Base-by-base conservation (phyloP, 2,329 filamentous ascomycete species). In the Aureobasidium sp. region DNA sequence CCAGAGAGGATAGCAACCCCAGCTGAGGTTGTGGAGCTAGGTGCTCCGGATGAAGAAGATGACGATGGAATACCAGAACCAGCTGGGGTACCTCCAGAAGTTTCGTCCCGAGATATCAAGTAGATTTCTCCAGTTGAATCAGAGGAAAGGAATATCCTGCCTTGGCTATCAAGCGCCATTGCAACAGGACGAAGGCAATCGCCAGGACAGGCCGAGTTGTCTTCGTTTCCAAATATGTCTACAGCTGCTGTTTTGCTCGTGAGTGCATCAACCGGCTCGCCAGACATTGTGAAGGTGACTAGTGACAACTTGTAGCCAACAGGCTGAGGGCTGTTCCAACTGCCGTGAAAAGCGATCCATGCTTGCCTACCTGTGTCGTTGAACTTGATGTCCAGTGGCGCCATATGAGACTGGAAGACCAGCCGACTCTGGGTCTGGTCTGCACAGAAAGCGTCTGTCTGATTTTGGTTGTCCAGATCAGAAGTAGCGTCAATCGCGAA, bases 371-470 rank as follows among this genome's bases (percentile, higher is more conserved):
- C 77, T 30, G 79, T 79, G 35, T 71, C 62, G 57, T 79, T 74
- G 70, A 90, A 90, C 56, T 81, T 80, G 62, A 89, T 79, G 58
- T 88, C 84, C 1, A 89, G 71, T 0, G 86, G 86, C 0, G 86
- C 85, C 63, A 77, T 83, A 63, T 90, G 86, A 1, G 85, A 79
- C 47, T 76, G 70, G 63, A 84, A 80, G 0, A 79, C 79, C 24
- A 89, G 69, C 1, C 79, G 64, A 4, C 76, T 71, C 3, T 71
- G 63, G n/a, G 71, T 59, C 1, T 63, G 61, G 8, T 72, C 65
- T 2, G 53, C 57, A 14, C 76, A 79, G 22, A 68, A 69, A 0
- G 63, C 67, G 55, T 79, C 76, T 53, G 77, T 77, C 56, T 74
- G 64, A 8, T 71, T 75, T 19, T 59, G 60, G 56, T 74, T 72